phyloP scores from a whole-genome alignment of 176 grass and related monocot genomes.

The Tillandsia leiboldiana region DNA sequence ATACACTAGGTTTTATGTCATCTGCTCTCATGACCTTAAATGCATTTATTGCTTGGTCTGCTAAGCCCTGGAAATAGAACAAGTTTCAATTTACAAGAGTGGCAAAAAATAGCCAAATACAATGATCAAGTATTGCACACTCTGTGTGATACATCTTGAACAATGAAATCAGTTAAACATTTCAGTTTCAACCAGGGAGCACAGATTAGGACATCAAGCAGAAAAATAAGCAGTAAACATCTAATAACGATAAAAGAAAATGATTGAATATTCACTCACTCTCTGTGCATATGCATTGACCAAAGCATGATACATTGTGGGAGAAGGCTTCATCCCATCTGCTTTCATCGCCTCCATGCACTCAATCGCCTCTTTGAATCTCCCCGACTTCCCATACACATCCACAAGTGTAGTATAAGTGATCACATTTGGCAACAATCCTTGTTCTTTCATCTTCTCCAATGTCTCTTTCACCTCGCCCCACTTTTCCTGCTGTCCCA shows the following conservation, averaged over 20 bases:
- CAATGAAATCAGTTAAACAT: no score
- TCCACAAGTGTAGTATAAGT: conserved; percentile 94
- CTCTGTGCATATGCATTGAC: conserved; percentile 94
- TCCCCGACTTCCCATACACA: conserved; percentile 87
- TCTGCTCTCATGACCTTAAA: conserved; percentile 91
- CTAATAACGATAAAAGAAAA: background rate
- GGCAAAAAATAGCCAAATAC: background rate
- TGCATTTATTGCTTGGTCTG: conserved; percentile 84
- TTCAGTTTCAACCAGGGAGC: background rate
- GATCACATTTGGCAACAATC: conserved; percentile 66
- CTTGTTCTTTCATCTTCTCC: conserved; percentile 57
- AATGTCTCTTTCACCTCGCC: conserved; percentile 58
- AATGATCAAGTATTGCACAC: no score
- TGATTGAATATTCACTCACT: conserved; percentile 26
- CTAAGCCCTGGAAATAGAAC: conserved; percentile 57
- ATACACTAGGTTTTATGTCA: conserved; percentile 64
- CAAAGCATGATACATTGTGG: conserved; percentile 89
- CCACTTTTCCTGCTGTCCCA: conserved; percentile 60
- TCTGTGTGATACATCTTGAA: no score
- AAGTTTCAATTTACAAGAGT: conserved; percentile 15
- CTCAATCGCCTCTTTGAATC: conserved; percentile 75
- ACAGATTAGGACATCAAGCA: background rate
- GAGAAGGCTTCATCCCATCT: conserved; percentile 56
- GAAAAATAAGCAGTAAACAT: background rate
- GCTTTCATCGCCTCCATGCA: conserved; percentile 83